A percentile compares a stretch with the other conserved stretches of the same genome.
Conservation (phyloP, 2,329 filamentous ascomycete species). For the Lomentospora prolificans region DNA sequence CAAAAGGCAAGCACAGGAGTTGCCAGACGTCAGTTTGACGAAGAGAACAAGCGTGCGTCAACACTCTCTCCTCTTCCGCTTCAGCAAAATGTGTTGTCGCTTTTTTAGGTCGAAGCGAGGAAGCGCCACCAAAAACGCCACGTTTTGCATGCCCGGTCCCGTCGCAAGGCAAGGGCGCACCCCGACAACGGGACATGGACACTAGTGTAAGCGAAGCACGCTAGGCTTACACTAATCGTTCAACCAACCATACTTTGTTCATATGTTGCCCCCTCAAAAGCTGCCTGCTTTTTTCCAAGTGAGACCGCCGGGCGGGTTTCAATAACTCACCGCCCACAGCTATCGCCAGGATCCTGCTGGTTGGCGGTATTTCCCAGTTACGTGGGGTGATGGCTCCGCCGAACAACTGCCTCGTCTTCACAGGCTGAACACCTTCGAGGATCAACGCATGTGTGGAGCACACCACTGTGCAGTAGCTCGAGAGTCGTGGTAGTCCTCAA, state of each 20-base stretch:
- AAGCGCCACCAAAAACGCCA: neutral
- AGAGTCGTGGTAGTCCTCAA: neutral
- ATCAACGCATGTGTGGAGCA: neutral
- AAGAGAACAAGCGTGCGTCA: too few species aligned
- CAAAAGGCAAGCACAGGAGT: neutral
- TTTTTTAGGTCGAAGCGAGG: neutral
- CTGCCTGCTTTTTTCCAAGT: too few species aligned
- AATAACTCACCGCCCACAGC: too few species aligned
- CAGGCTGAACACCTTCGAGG: too few species aligned
- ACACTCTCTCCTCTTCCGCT: too few species aligned
- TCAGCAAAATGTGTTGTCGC: neutral
- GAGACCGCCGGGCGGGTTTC: too few species aligned
- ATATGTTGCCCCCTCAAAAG: too few species aligned
- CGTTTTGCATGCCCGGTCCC: neutral
- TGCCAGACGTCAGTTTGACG: neutral
- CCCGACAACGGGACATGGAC: neutral
- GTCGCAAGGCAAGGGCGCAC: neutral
- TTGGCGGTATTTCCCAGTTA: too few species aligned
- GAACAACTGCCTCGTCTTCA: too few species aligned
- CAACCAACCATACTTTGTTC: neutral
- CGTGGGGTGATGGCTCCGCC: too few species aligned
- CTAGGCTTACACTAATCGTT: neutral
- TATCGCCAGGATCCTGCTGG: too few species aligned
- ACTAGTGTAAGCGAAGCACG: neutral
- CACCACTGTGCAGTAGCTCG: neutral